These are phyloP conservation scores for Lecanicillium sp. DNA, from an alignment of 2,329 filamentous ascomycete genomes.

Conservation along the genomic window DNA sequence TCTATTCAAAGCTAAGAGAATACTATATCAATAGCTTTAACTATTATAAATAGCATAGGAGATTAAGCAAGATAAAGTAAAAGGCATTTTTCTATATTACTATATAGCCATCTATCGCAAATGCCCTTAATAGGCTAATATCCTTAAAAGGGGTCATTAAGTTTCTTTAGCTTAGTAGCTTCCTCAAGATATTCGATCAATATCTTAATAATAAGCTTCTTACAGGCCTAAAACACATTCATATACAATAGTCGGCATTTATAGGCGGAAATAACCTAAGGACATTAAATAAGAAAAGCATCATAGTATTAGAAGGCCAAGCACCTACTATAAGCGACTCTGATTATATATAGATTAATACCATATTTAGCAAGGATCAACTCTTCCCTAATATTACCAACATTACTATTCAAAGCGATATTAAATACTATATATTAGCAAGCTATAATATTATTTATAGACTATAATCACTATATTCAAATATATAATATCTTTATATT, in stretches of 20 bases:
- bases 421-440: not conserved
- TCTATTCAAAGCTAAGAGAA: not conserved
- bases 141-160: not conserved
- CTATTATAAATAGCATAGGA: not conserved
- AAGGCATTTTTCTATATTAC: not conserved
- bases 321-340: not conserved
- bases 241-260: slow-evolving; percentile 2
- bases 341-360: not conserved
- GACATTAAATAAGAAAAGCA: not conserved
- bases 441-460: not conserved
- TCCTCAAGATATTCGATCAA: not conserved
- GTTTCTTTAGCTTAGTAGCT: not conserved
- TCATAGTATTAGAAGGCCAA: not conserved
- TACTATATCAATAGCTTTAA: not conserved
- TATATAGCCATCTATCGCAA: not conserved
- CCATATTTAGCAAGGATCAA: not conserved
- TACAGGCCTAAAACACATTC: slow-evolving; percentile 1
- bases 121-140: not conserved
- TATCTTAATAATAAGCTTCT: not conserved
- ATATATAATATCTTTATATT: not conserved
- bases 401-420: not conserved
- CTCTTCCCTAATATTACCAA: not conserved
- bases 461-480: not conserved
- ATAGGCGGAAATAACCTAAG: slow-evolving; percentile 1
- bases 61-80: not conserved